Evolutionary conservation across 2,329 filamentous ascomycete genomes (phyloP).

Genomic region (Exophiala oligosperma): DNA sequence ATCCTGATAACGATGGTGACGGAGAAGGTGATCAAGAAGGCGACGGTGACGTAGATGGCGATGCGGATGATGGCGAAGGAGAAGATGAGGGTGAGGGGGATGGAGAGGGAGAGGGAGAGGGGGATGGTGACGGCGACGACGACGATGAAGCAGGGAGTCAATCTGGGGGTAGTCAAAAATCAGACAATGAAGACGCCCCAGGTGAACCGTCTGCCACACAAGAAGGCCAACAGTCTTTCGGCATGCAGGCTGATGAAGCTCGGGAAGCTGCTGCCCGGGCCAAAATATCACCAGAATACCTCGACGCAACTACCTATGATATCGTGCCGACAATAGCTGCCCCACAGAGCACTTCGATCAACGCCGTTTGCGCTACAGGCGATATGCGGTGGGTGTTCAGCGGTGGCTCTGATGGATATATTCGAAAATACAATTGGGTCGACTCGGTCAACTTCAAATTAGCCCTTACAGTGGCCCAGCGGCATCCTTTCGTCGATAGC

Average conservation of each 20-base stretch:
- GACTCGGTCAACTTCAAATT: conserved; percentile 95
- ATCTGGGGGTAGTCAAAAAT: conserved; percentile 38
- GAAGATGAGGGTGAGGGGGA: conserved; percentile 41
- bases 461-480: conserved; percentile 88
- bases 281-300: conserved; percentile 71
- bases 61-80: conserved; percentile 30
- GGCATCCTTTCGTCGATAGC: conserved; percentile 95
- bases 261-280: conserved; percentile 32
- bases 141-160: conserved; percentile 48
- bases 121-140: conserved; percentile 49
- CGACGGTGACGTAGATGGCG: conserved; percentile 36
- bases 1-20: conserved; percentile 40
- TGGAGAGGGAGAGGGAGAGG: conserved; percentile 44
- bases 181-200: conserved; percentile 44
- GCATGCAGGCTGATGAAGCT: conserved; percentile 28
- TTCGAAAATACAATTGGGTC: conserved; percentile 93
- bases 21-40: conserved; percentile 38
- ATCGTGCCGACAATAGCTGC: conserved; percentile 97
- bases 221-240: conserved; percentile 33
- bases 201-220: conserved; percentile 40
- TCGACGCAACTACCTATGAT: conserved; percentile 81
- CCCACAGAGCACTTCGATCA: conserved; percentile 92
- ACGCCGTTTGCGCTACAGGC: conserved; percentile 85
- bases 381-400: conserved; percentile 95
- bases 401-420: conserved; percentile 91